A percentile compares a stretch with the other conserved stretches of the same genome.
Evolutionary conservation across 768 basidiomycete species (phyloP).

Genomic region (Auriscalpium vulgare): DNA sequence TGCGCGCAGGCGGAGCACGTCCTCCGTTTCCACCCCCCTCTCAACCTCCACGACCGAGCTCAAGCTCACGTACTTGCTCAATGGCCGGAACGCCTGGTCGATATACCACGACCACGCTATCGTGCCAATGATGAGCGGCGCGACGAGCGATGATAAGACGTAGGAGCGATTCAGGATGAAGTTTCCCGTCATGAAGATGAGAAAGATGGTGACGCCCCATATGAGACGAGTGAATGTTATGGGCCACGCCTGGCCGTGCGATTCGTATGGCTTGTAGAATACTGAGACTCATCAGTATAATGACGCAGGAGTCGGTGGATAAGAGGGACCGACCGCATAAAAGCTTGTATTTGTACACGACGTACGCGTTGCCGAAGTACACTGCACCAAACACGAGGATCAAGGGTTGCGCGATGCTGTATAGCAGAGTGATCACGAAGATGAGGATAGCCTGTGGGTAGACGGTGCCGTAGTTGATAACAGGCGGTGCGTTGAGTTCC

Average conservation of each 20-base stretch:
- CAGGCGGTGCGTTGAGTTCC: slow-evolving; percentile 93
- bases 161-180: slow-evolving; percentile 67
- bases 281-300: slow-evolving; percentile 38
- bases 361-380: slow-evolving; percentile 93
- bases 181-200: slow-evolving; percentile 94
- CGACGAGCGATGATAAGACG: slow-evolving; percentile 52
- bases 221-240: slow-evolving; percentile 89
- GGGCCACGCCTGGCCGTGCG: slow-evolving; percentile 96
- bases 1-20: slow-evolving; percentile 62
- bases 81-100: slow-evolving; percentile 52
- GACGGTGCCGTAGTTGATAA: slow-evolving; percentile 96
- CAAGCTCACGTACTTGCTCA: slow-evolving; percentile 79
- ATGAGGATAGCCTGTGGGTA: slow-evolving; percentile 96
- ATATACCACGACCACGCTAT: slow-evolving; percentile 78
- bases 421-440: slow-evolving; percentile 90
- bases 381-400: slow-evolving; percentile 92
- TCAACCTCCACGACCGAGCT: slow-evolving; percentile 87
- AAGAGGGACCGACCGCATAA: slow-evolving; percentile 38
- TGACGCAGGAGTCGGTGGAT: not conserved
- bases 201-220: slow-evolving; percentile 89
- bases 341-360: slow-evolving; percentile 98
- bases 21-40: slow-evolving; percentile 78
- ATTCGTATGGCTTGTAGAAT: slow-evolving; percentile 98
- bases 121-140: slow-evolving; percentile 71
- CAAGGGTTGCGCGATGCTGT: slow-evolving; percentile 92